Base-by-base conservation (phyloP, 441 rosid genomes). In the Gossypium schwendimanii region DNA sequence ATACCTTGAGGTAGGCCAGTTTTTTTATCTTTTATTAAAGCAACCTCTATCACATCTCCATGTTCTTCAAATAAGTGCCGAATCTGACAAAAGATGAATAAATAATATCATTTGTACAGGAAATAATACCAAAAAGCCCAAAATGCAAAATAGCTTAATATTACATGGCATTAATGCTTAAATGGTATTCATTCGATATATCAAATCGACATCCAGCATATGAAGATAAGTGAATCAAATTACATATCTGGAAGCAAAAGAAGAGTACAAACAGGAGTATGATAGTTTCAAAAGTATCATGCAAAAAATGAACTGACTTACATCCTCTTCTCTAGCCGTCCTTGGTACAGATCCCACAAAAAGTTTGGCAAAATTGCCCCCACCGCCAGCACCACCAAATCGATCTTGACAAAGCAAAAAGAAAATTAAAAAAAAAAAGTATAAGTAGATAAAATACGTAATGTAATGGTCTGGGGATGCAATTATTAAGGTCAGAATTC, bases 261-360 rank as follows among this genome's bases (percentile, higher is more conserved):
- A 1, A 39, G 44, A 39, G 44, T 39, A 39, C 44, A 39, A 39
- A 39, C 44, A 7, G 44, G 11, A 24, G 17, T 41, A 20, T 11
- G 52, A 63, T 63, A 41, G 28, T 63, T 63, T 21, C 52, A 41
- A 41, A 63, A 63, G 69, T 41, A 31, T 17, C 8, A 52, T 1
- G 71, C 71, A 75, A 55, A 24, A 57, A 24, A 69, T 62, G 73
- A 72, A 73, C 47, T 5, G 72, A 84, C 93, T 90, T 83, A 96
- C 99, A 79, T 96, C 98, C 75, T 87, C 88, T 79, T 96, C 99
- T 23, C 77, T 72, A 44, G 90, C 89, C 70, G 96, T 88, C 84
- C 93, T 87, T 26, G 99, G 98, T 81, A 96, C 98, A 11, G 98
- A 96, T 63, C 99, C 99, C 80, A 96, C 96, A 87, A 96, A 96